These are phyloP conservation scores for Aphanomyces invadans DNA, from an alignment of 352 stramenopile genomes.

Conservation along the genomic window DNA sequence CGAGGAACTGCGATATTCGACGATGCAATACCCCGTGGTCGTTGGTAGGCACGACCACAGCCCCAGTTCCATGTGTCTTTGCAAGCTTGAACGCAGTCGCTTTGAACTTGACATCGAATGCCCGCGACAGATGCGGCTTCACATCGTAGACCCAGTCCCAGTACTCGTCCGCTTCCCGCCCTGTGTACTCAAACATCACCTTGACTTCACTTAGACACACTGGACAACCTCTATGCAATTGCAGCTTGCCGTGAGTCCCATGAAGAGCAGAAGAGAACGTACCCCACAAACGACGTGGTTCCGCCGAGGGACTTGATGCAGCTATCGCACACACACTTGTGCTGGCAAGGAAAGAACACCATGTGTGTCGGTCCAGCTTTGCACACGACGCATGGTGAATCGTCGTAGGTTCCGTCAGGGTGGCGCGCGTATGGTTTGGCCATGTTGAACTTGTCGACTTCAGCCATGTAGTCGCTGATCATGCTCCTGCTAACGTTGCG, in stretches of 20 bases:
- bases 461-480: conserved; percentile 49
- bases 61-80: background rate
- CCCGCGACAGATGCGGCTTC: conserved; percentile 33
- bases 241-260: too few relatives aligned
- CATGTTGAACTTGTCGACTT: conserved; percentile 42
- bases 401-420: conserved; percentile 36
- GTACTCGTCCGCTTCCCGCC: conserved; percentile 50
- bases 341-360: conserved; percentile 60
- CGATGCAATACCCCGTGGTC: background rate
- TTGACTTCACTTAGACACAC: conserved; percentile 56
- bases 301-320: conserved; percentile 34
- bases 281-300: conserved; percentile 33
- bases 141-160: conserved; percentile 54
- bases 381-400: conserved; percentile 44
- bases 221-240: conserved; percentile 38
- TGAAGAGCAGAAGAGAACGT: conserved; percentile 22
- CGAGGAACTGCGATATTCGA: background rate
- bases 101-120: conserved; percentile 51
- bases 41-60: conserved; percentile 7
- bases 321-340: conserved; percentile 52
- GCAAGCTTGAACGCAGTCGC: background rate
- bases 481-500: conserved; percentile 25
- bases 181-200: conserved; percentile 47
- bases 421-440: conserved; percentile 46
- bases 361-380: conserved; percentile 28